Percentiles rank a stretch among this genome's conserved stretches.
Conservation (phyloP, 371 early-diverging fungal genomes). For the Syncephalis fuscata region DNA sequence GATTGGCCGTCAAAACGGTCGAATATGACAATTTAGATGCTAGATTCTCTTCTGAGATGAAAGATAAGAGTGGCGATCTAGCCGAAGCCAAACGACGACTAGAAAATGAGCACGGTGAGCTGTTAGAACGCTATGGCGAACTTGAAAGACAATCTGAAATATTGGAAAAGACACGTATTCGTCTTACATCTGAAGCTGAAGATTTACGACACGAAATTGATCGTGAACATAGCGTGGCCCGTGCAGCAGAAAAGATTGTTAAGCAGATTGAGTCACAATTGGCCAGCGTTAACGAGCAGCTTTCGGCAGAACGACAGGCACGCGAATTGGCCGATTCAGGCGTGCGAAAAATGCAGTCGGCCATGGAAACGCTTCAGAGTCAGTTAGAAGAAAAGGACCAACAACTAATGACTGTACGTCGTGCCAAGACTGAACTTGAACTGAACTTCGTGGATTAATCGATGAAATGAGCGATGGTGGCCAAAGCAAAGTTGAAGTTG, state of each 20-base stretch:
- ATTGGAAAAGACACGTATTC: conserved; percentile 45
- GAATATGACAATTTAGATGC: conserved; percentile 58
- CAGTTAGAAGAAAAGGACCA: conserved; percentile 35
- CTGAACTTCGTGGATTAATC: conserved; percentile 48
- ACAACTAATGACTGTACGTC: conserved; percentile 26
- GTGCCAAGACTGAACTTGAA: conserved; percentile 50
- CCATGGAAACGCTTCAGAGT: conserved; percentile 29
- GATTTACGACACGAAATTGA: conserved; percentile 52
- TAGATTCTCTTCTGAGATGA: conserved; percentile 32
- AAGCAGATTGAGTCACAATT: conserved; percentile 41
- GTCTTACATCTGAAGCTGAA: conserved; percentile 48
- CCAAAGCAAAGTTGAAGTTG: conserved; percentile 53
- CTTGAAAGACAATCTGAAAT: conserved; percentile 22
- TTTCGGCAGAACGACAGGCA: conserved; percentile 47
- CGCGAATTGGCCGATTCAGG: conserved; percentile 40
- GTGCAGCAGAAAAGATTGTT: conserved; percentile 33
- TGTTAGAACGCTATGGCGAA: conserved; percentile 36
- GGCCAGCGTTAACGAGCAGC: conserved; percentile 19
- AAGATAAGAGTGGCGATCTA: conserved; percentile 28
- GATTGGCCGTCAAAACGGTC: conserved; percentile 30
- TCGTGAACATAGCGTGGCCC: conserved; percentile 41
- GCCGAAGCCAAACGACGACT: conserved; percentile 40
- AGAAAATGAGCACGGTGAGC: conserved; percentile 42
- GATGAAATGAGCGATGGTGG: conserved; percentile 68
- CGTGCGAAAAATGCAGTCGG: conserved; percentile 32